Evolutionary conservation across 2,329 filamentous ascomycete genomes (phyloP), one percentile per base, ranked within the genome.

Genomic region (Colletotrichum sp.): DNA sequence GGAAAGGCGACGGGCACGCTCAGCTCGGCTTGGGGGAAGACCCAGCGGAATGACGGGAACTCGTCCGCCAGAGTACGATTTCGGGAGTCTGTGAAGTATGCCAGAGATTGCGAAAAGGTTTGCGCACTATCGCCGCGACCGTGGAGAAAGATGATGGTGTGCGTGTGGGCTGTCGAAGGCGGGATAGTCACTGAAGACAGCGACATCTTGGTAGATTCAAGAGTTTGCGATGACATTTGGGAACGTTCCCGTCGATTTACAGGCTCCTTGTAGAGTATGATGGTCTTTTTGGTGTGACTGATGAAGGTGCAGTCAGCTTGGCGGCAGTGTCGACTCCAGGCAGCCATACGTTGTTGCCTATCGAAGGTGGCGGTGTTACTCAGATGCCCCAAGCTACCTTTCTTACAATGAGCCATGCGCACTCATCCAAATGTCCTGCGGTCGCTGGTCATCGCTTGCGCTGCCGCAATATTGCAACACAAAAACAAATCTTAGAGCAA

Each of bases 1-100:
- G 77, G 77, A 16, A 70, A 75, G 6, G 68, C 74, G 69, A 83
- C 81, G 61, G 81, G 78, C 66, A 80, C 55, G 68, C 81, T 79
- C 43, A 79, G 26, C 13, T 84, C 84, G 3, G 88, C 86, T 68
- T 85, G 83, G 12, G 88, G 88, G 70, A 90, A 90, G 8, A 90
- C 87, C 86, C 87, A 90, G 70, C 86, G 84, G 78, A 89, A 83
- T 7, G 84, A 83, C 6, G 89, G 87, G 43, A 89, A 86, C 10
- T 81, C 78, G 6, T 86, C 82, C 26, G 80, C 64, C 2, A 89
- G 84, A 5, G 81, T 83, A 21, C 78, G 82, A n/a, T 78, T 73
- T 7, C 71, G 74, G 0, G 85, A 85, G 75, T 84, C 82, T 43
- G 71, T 78, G 26, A 80, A 84, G 75, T 79, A 75, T 12, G 78